A percentile compares a stretch with the other conserved stretches of the same genome.
Conservation (phyloP, 2,329 filamentous ascomycete genomes). For the Coniochaeta hoffmannii region DNA sequence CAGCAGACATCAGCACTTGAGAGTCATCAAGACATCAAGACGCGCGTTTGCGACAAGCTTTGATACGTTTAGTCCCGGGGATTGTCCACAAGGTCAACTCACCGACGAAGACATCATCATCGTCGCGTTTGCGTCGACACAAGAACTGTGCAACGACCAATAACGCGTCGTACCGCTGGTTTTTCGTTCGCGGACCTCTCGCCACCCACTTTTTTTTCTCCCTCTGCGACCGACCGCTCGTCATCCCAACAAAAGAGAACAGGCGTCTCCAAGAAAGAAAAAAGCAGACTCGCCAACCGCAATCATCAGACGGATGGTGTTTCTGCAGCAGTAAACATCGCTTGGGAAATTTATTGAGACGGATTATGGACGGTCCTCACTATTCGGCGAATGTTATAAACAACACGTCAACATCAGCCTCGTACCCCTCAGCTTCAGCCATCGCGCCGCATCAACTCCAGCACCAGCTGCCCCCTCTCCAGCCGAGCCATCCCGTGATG, state of each 20-base stretch:
- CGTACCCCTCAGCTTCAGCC: slow-evolving; percentile 37
- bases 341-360: slow-evolving; percentile 26
- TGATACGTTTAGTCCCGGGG: no score
- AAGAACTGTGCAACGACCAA: background rate
- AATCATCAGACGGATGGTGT: slow-evolving; percentile 15
- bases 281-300: slow-evolving; percentile 14
- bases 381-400: slow-evolving; percentile 50
- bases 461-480: slow-evolving; percentile 42
- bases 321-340: slow-evolving; percentile 17
- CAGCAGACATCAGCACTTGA: background rate
- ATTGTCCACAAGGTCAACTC: background rate
- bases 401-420: slow-evolving; percentile 43
- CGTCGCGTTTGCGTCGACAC: background rate
- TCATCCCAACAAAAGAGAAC: background rate
- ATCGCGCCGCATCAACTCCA: slow-evolving; percentile 45
- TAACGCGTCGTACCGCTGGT: background rate
- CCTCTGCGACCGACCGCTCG: slow-evolving; percentile 4
- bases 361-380: slow-evolving; percentile 48
- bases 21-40: background rate
- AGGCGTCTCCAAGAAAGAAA: slow-evolving; percentile 8
- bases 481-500: slow-evolving; percentile 39
- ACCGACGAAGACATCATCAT: background rate
- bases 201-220: slow-evolving; percentile 4
- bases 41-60: background rate
- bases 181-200: background rate